Evolutionary conservation across 208 protist species (phyloP).

Genomic region (Acanthamoeba divionensis): DNA sequence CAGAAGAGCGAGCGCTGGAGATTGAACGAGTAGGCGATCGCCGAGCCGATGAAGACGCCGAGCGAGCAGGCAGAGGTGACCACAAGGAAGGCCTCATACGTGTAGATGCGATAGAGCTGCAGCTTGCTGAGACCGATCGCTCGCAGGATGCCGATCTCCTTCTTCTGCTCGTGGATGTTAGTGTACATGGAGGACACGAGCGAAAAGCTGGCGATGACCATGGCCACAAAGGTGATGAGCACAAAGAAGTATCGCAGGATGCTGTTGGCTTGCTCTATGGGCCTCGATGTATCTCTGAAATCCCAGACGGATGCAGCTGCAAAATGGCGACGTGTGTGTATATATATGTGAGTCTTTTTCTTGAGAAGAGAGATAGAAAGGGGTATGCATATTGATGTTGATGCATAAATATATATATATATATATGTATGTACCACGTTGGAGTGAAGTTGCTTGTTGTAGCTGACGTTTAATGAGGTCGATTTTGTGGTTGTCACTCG

Average conservation of each 20-base stretch:
- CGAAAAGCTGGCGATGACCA: conserved; percentile 92
- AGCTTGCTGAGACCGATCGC: conserved; percentile 44
- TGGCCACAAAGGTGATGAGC: conserved; percentile 85
- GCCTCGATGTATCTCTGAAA: conserved; percentile 55
- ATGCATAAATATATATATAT: no score
- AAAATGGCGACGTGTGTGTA: no score
- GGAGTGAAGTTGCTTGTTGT: no score
- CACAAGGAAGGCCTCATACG: conserved; percentile 93
- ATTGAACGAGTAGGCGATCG: conserved; percentile 88
- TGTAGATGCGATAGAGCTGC: conserved; percentile 86
- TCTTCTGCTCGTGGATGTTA: conserved; percentile 90
- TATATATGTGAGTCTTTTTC: no score
- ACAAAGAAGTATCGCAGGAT: conserved; percentile 91
- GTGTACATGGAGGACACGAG: conserved; percentile 88
- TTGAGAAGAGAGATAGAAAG: no score
- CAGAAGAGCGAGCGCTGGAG: conserved; percentile 89
- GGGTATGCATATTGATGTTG: no score
- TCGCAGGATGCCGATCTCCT: conserved; percentile 87
- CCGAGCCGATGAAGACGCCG: conserved; percentile 87
- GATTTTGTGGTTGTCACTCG: no score
- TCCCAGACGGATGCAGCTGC: no score
- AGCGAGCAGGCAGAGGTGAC: conserved; percentile 87
- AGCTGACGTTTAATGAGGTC: no score
- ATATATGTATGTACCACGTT: no score
- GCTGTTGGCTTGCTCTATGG: conserved; percentile 67